Conservation (phyloP, 208 protist genomes). For the Crithidia thermophila region DNA sequence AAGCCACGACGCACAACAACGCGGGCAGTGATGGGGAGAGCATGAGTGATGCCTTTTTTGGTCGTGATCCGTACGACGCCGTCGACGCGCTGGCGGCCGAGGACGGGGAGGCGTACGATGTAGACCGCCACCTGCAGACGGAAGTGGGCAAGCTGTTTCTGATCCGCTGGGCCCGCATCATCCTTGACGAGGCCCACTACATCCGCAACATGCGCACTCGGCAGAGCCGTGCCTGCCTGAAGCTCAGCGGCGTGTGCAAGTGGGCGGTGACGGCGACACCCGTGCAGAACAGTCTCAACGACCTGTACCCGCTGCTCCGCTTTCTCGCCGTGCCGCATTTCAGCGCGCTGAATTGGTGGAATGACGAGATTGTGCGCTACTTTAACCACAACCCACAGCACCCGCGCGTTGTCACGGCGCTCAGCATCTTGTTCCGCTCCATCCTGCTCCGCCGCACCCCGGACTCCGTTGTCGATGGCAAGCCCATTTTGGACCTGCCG, state of each 20-base stretch:
- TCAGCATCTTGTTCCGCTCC: constrained; percentile 53
- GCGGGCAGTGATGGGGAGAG: neutral
- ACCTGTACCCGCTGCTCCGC: constrained; percentile 65
- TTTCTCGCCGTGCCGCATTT: constrained; percentile 79
- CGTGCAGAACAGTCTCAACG: constrained; percentile 71
- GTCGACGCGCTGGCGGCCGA: neutral
- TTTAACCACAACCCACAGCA: constrained; percentile 47
- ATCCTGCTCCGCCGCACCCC: constrained; percentile 71
- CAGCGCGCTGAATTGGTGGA: constrained; percentile 65
- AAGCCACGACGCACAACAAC: too few species aligned
- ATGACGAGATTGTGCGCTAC: constrained; percentile 59
- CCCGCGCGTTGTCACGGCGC: constrained; percentile 51
- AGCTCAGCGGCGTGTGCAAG: constrained; percentile 43
- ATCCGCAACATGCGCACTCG: constrained; percentile 75
- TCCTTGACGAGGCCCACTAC: constrained; percentile 92
- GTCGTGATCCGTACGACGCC: neutral
- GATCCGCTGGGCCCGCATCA: constrained; percentile 85
- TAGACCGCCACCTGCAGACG: constrained; percentile 26
- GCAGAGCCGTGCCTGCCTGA: constrained; percentile 47
- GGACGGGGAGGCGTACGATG: constrained; percentile 5
- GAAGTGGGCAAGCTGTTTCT: constrained; percentile 63
- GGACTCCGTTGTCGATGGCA: constrained; percentile 45
- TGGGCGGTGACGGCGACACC: constrained; percentile 76
- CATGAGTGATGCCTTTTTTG: neutral
- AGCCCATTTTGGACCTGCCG: constrained; percentile 52